Conservation (phyloP, 148 eudicot genomes). For the Beta vulgaris region DNA sequence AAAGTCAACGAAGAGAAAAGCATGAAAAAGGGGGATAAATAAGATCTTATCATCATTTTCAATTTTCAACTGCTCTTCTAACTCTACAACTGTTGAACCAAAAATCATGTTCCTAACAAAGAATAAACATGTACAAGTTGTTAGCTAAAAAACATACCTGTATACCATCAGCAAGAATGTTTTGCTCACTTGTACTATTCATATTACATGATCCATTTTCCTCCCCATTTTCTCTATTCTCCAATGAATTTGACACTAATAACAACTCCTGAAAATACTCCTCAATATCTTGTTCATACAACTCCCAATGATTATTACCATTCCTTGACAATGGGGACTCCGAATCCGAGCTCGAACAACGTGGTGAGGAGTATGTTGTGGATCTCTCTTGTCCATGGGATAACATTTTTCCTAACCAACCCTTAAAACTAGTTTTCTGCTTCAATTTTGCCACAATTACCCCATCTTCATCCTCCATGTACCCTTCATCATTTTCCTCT, state of each 20-base stretch:
- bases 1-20: conserved; percentile 19
- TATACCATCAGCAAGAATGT: conserved; percentile 28
- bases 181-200: conserved; percentile 31
- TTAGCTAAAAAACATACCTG: conserved; percentile 30
- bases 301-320: conserved; percentile 42
- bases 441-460: conserved; percentile 37
- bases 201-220: conserved; percentile 20
- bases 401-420: conserved; percentile 53
- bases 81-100: not conserved
- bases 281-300: conserved; percentile 50
- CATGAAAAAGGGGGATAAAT: not conserved
- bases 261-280: conserved; percentile 52
- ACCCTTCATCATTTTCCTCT: conserved; percentile 48
- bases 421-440: conserved; percentile 39
- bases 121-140: not conserved
- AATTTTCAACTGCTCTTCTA: conserved; percentile 4
- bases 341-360: conserved; percentile 25
- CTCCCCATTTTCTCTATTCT: conserved; percentile 31
- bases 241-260: conserved; percentile 25
- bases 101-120: not conserved
- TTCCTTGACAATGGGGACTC: conserved; percentile 29
- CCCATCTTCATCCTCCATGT: conserved; percentile 57
- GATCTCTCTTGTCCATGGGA: conserved; percentile 26
- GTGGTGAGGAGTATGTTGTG: conserved; percentile 20
- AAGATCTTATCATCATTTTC: conserved; percentile 3